Conservation (phyloP, 164 flowering plant species). For the Chloranthus sessilifolius region DNA sequence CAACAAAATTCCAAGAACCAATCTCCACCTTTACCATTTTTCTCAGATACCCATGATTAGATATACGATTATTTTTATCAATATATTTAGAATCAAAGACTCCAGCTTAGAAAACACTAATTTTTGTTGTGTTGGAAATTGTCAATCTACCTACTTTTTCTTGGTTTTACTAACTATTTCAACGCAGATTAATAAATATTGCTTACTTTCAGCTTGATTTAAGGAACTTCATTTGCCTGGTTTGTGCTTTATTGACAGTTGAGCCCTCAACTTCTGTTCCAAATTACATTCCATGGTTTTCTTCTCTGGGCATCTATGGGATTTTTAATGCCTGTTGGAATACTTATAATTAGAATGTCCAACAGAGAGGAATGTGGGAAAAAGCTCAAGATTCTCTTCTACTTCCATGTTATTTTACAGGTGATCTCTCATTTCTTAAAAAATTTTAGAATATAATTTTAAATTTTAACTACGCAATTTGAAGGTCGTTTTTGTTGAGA, state of each 20-base stretch:
- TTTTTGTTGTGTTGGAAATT: too few relatives aligned
- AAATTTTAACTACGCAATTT: too few relatives aligned
- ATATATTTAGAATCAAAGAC: too few relatives aligned
- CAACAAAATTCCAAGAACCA: background rate
- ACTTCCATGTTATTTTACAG: conserved; percentile 65
- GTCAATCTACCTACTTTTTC: too few relatives aligned
- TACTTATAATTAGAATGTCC: conserved; percentile 58
- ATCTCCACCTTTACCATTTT: background rate
- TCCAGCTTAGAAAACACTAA: too few relatives aligned
- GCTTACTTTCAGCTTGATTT: too few relatives aligned
- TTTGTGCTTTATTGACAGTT: conserved; percentile 23
- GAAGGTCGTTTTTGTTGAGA: too few relatives aligned
- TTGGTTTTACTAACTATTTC: too few relatives aligned
- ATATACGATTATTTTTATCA: too few relatives aligned
- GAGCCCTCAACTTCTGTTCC: conserved; percentile 27
- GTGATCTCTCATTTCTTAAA: conserved; percentile 23
- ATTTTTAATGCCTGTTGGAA: conserved; percentile 70
- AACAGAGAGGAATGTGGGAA: conserved; percentile 32
- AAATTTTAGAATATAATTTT: too few relatives aligned
- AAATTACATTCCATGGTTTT: conserved; percentile 52
- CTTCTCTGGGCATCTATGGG: conserved; percentile 86
- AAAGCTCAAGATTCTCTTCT: conserved; percentile 46
- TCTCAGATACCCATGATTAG: too few relatives aligned
- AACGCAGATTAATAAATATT: too few relatives aligned
- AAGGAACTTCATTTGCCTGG: background rate